phyloP scores from a whole-genome alignment of 2,329 filamentous ascomycete genomes.

The Monilinia fructicola region DNA sequence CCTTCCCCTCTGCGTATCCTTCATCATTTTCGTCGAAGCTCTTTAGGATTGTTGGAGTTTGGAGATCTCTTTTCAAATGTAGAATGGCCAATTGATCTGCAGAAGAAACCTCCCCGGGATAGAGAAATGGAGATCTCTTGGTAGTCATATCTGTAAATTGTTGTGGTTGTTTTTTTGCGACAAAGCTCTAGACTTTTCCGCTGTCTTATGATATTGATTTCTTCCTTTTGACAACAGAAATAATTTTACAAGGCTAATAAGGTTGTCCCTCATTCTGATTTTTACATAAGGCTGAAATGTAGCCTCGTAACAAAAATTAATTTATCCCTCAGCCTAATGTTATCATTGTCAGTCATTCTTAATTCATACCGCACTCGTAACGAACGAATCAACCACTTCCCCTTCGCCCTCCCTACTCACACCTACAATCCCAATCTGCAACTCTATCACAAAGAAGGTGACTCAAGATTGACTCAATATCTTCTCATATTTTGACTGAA shows the following conservation, averaged over 20 bases:
- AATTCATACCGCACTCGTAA: background rate
- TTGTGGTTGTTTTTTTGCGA: slow-evolving; percentile 5
- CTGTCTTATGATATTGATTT: slow-evolving; percentile 18
- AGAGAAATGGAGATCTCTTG: slow-evolving; percentile 72
- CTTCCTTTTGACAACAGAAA: slow-evolving; percentile 18
- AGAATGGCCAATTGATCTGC: slow-evolving; percentile 74
- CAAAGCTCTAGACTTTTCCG: slow-evolving; percentile 19
- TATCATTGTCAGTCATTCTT: too few relatives aligned
- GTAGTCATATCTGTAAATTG: slow-evolving; percentile 32
- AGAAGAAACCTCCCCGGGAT: slow-evolving; percentile 62
- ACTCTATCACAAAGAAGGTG: slow-evolving; percentile 20
- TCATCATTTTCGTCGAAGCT: slow-evolving; percentile 61
- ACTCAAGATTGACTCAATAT: slow-evolving; percentile 27
- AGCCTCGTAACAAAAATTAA: background rate
- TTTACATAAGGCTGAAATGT: background rate
- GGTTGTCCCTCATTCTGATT: too few relatives aligned
- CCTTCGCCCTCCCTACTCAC: too few relatives aligned
- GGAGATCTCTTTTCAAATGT: slow-evolving; percentile 83
- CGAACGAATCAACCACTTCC: slow-evolving; percentile 11
- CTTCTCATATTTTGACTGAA: slow-evolving; percentile 24
- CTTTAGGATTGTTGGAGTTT: slow-evolving; percentile 71
- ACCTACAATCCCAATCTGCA: background rate
- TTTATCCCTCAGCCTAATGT: slow-evolving; percentile 6
- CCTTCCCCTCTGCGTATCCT: slow-evolving; percentile 73
- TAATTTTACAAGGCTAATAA: slow-evolving; percentile 13